phyloP scores from a whole-genome alignment of 805 yeast genomes.

The Grigorovia humatica region DNA sequence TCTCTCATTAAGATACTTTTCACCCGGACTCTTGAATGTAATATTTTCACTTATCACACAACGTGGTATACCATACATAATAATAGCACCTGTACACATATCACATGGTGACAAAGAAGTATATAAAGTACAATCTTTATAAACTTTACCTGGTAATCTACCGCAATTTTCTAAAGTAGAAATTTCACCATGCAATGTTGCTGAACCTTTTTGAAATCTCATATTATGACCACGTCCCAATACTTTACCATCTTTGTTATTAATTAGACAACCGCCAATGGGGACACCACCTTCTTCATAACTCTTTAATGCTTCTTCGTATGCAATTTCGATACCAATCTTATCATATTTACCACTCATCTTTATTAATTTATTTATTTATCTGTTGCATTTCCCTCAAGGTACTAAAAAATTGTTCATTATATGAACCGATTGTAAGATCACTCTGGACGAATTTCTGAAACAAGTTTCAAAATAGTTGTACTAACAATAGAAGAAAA shows the following conservation, averaged over 20 bases:
- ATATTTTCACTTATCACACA: slow-evolving; percentile 84
- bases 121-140: slow-evolving; percentile 81
- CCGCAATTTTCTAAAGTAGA: slow-evolving; percentile 86
- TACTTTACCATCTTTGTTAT: slow-evolving; percentile 58
- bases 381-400: too few species aligned
- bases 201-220: slow-evolving; percentile 76
- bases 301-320: slow-evolving; percentile 61
- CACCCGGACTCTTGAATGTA: slow-evolving; percentile 70
- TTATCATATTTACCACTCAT: slow-evolving; percentile 43
- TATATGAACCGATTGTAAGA: too few species aligned
- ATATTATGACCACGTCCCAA: slow-evolving; percentile 85
- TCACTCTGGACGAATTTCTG: too few species aligned
- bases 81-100: slow-evolving; percentile 92
- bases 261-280: slow-evolving; percentile 39
- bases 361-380: background rate
- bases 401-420: too few species aligned
- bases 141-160: slow-evolving; percentile 65
- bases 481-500: too few species aligned
- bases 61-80: slow-evolving; percentile 79
- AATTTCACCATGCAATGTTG: slow-evolving; percentile 89
- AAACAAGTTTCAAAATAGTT: too few species aligned
- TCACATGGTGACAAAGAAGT: slow-evolving; percentile 89
- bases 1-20: slow-evolving; percentile 51
- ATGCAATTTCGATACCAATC: slow-evolving; percentile 57
- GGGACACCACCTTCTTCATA: slow-evolving; percentile 85